A percentile compares a stretch with the other conserved stretches of the same genome.
Conservation (phyloP, 495 filamentous ascomycete genomes). For the Neurospora africana region DNA sequence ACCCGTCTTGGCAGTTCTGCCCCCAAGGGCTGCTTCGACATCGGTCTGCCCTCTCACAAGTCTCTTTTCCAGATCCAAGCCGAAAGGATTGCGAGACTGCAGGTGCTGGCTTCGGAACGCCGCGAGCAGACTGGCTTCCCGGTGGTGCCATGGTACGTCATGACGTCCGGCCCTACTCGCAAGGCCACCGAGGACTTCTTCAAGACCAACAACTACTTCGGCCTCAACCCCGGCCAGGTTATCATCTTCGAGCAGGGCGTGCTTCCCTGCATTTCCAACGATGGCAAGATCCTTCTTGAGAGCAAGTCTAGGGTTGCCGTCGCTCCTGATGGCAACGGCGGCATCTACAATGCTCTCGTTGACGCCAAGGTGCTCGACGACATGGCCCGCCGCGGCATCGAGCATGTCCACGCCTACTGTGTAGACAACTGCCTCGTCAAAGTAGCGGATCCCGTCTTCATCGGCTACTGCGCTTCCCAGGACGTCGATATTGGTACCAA, state of each 20-base stretch:
- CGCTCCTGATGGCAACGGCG: conserved; percentile 96
- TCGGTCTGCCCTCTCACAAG: conserved; percentile 84
- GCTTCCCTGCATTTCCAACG: conserved; percentile 92
- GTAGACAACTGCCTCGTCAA: conserved; percentile 99
- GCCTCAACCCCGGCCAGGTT: conserved; percentile 74
- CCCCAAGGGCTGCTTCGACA: conserved; percentile 94
- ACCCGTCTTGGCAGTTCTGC: conserved; percentile 89
- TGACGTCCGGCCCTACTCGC: conserved; percentile 97
- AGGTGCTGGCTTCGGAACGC: conserved; percentile 62
- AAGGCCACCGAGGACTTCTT: conserved; percentile 90
- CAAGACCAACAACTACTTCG: conserved; percentile 79
- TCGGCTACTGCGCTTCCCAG: conserved; percentile 83
- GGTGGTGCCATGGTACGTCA: conserved; percentile 92
- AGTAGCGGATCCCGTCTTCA: conserved; percentile 91
- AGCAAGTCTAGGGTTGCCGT: conserved; percentile 87
- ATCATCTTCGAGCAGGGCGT: conserved; percentile 95
- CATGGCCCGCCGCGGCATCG: conserved; percentile 77
- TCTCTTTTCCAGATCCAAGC: conserved; percentile 95
- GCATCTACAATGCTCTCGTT: conserved; percentile 88
- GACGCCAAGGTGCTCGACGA: conserved; percentile 73
- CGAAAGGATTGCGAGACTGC: conserved; percentile 82
- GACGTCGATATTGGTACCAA: conserved; percentile 95
- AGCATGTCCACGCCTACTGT: conserved; percentile 96
- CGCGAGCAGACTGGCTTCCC: conserved; percentile 36
- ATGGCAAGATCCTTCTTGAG: conserved; percentile 93